Conservation (phyloP, 2,329 filamentous ascomycete genomes). For the Phoma herbarum region DNA sequence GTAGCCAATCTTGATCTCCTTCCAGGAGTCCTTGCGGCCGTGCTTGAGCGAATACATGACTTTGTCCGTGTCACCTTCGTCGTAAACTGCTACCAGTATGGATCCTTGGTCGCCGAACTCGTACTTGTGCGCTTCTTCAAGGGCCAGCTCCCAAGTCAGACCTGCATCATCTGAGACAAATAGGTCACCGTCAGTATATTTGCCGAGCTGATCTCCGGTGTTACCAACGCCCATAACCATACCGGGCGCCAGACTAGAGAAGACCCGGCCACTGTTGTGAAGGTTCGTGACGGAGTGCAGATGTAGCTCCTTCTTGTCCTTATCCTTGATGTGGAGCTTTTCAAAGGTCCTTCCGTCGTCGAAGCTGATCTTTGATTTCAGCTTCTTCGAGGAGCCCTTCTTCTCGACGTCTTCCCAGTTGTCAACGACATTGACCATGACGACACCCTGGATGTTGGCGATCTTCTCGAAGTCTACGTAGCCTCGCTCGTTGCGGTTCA, state of each 20-base stretch:
- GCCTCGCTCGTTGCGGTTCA: constrained; percentile 79
- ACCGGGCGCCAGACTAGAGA: constrained; percentile 91
- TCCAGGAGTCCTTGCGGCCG: constrained; percentile 77
- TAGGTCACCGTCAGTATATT: constrained; percentile 77
- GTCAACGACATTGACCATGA: constrained; percentile 86
- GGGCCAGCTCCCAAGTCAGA: constrained; percentile 77
- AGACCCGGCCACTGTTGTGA: constrained; percentile 83
- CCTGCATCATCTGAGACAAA: constrained; percentile 94
- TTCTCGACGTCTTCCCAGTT: constrained; percentile 79
- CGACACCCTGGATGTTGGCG: constrained; percentile 87
- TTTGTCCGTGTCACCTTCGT: constrained; percentile 68
- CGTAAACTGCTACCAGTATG: constrained; percentile 81
- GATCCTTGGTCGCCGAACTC: constrained; percentile 95
- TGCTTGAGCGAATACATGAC: constrained; percentile 87
- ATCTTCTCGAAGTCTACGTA: constrained; percentile 97
- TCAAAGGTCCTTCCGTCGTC: constrained; percentile 92
- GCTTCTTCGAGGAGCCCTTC: constrained; percentile 66
- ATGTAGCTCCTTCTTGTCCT: constrained; percentile 74
- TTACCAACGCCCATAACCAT: constrained; percentile 96
- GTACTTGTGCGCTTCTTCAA: constrained; percentile 89
- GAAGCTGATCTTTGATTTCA: constrained; percentile 87
- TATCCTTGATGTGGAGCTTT: constrained; percentile 71
- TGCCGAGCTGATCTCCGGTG: constrained; percentile 75
- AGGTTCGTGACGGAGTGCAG: constrained; percentile 91
- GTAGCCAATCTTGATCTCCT: constrained; percentile 71